phyloP scores from a whole-genome alignment of 2,329 filamentous ascomycete genomes.

The Hypoxylon sp. region DNA sequence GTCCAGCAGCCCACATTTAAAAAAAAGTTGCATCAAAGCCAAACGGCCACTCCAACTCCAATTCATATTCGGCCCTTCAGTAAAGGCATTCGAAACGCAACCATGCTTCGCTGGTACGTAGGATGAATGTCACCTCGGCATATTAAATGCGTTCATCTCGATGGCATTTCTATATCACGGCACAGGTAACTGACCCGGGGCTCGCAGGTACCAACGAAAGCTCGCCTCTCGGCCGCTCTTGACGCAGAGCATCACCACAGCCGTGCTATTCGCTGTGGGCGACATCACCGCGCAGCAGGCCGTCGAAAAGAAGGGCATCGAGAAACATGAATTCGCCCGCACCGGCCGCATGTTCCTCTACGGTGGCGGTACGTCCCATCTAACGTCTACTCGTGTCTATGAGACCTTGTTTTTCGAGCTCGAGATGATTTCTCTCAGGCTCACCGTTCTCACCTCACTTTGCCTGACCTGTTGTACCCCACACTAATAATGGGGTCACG shows the following conservation, averaged over 20 bases:
- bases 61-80: constrained; percentile 36
- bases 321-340: constrained; percentile 80
- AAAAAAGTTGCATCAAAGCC: constrained; percentile 39
- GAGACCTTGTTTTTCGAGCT: constrained; percentile 7
- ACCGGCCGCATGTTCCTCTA: constrained; percentile 86
- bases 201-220: constrained; percentile 84
- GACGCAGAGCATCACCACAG: constrained; percentile 91
- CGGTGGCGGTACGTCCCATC: constrained; percentile 74
- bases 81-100: constrained; percentile 39
- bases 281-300: constrained; percentile 92
- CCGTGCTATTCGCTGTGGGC: constrained; percentile 91
- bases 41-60: constrained; percentile 24
- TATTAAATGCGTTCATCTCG: constrained; percentile 13
- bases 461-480: constrained; percentile 15
- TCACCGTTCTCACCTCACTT: constrained; percentile 28
- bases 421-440: constrained; percentile 17
- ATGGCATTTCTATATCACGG: constrained; percentile 12
- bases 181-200: constrained; percentile 20
- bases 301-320: constrained; percentile 83
- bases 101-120: constrained; percentile 54
- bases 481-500: constrained; percentile 22
- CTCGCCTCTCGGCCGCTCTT: constrained; percentile 86
- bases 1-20: constrained; percentile 16
- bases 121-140: constrained; percentile 36
- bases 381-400: constrained; percentile 6